These are phyloP conservation scores for Lophiostoma macrostomum DNA, from an alignment of 495 filamentous ascomycete genomes.

Conservation along the genomic window DNA sequence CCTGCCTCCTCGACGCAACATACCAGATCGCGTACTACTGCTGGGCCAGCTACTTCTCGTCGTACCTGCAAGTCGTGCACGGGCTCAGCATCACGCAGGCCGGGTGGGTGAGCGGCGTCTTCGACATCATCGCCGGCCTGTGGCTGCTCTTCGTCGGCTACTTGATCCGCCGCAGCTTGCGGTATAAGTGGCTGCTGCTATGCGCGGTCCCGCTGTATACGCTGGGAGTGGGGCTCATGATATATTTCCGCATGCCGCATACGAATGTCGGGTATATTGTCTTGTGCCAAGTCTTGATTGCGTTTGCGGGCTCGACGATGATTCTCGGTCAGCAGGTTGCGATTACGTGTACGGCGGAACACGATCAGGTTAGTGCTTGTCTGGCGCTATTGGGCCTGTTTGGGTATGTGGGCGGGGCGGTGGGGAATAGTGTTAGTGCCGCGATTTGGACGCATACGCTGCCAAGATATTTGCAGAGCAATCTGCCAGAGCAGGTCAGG, in stretches of 20 bases:
- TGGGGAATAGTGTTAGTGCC: constrained; percentile 18
- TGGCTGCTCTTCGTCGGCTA: constrained; percentile 30
- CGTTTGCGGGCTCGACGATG: constrained; percentile 64
- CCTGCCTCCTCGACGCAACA: constrained; percentile 50
- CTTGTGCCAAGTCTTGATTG: constrained; percentile 77
- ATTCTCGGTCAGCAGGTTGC: constrained; percentile 42
- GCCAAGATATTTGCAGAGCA: constrained; percentile 43
- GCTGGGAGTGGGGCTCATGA: constrained; percentile 48
- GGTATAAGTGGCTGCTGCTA: constrained; percentile 55
- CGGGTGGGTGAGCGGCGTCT: constrained; percentile 63
- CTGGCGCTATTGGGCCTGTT: constrained; percentile 13
- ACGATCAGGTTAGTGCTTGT: constrained; percentile 17
- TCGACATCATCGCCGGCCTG: constrained; percentile 66
- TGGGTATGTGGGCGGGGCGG: constrained; percentile 16
- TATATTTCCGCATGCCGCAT: constrained; percentile 58
- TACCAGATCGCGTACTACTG: constrained; percentile 4
- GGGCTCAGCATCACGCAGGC: constrained; percentile 53
- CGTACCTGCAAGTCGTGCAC: constrained; percentile 68
- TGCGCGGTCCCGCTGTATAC: constrained; percentile 58
- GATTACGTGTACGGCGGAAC: constrained; percentile 11
- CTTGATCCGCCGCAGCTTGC: constrained; percentile 49
- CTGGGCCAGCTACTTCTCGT: constrained; percentile 51
- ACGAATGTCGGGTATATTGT: constrained; percentile 61
- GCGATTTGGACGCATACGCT: constrained; percentile 22
- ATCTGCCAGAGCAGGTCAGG: constrained; percentile 51